Evolutionary conservation across 2,329 filamentous ascomycete genomes (phyloP), one percentile per base, ranked within the genome.

Genomic region (Sarocladiaceae sp.): DNA sequence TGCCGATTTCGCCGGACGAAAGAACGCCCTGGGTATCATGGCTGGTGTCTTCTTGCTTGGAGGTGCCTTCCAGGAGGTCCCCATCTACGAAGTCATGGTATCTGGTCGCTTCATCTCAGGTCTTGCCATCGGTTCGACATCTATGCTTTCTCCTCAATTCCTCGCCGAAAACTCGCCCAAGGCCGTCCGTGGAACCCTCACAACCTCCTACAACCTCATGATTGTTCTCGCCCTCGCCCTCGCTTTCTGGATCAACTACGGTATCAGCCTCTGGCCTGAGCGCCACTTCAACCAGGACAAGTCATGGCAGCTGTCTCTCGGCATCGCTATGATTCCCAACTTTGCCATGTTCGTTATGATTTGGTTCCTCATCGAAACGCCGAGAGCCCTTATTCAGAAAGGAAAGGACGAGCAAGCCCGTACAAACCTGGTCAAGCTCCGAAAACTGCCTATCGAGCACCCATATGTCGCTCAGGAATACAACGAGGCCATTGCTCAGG

Each of bases 111-210:
- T 69, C 33, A 59, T 71, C n/a, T 62, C 64, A 1, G 68, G 67
- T 6, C 57, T 71, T 20, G 62, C 63, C 2, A 65, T 70, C 26
- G 67, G 65, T 1, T 64, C 62, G 6, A 67, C 60, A 3, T 69
- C 65, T 15, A 69, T 71, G 56, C 53, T 57, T 11, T 26, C 68
- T 1, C 71, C 71, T 8, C 65, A 71, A 25, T 74, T 68, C 52
- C 61, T 73, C 1, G 65, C 67, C 1, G 71, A 74, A 52, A 71
- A 69, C 49, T 64, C 66, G 0, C 71, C 70, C 3, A 71, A 69
- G 49, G 66, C 66, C 7, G 62, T 73, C 15, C 64, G 69, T 50
- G 71, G 70, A 1, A 66, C 68, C 2, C 61, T 72, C 33, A 71
- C 70, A 2, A 68, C 69, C 4, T 62, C 66, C 0, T 73, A 71